Evolutionary conservation across 306 rosid genomes (phyloP), one percentile per base, ranked within the genome.

Genomic region (Glycine latifolia): DNA sequence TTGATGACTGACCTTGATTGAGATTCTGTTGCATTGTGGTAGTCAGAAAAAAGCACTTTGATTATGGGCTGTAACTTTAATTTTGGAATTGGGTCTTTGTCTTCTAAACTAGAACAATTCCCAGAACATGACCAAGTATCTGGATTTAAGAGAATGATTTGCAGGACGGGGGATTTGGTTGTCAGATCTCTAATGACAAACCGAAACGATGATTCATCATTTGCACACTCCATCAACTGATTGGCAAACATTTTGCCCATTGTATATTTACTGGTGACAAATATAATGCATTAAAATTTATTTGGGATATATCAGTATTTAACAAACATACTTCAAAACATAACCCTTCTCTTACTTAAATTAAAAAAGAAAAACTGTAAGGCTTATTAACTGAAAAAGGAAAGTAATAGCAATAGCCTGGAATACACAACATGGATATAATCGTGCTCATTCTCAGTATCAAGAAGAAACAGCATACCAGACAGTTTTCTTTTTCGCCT

Each of bases 161-260:
- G 97, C 87, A 91, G 84, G 77, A 80, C 73, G 52, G 93, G 90
- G 78, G 87, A 73, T 82, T 75, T 85, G 77, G 91, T 87, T 84
- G 86, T 83, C 82, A 95, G 82, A 79, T 95, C 98, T 80, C 89
- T 89, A 67, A 91, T 82, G 77, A 89, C 86, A n/a, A 92, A 93
- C 81, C 99, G 91, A 84, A 87, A 95, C n/a, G 93, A 86, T 60
- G 94, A 86, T 88, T 93, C 97, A 54, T 91, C 96, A 56, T 82
- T 87, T 67, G 97, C 94, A 85, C 87, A 86, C 84, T 92, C 93
- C 52, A 88, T 63, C 83, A 93, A 88, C 92, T 87, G 95, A 87
- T 76, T 85, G 16, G 91, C 90, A 53, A 91, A 93, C 99, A 95
- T 90, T 78, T 86, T 89, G 55, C 84, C 96, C 88, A 88, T n/a